Evolutionary conservation across 1,139 yeast species (phyloP), one percentile per base, ranked within the genome.

Genomic region (Scheffersomyces titani): DNA sequence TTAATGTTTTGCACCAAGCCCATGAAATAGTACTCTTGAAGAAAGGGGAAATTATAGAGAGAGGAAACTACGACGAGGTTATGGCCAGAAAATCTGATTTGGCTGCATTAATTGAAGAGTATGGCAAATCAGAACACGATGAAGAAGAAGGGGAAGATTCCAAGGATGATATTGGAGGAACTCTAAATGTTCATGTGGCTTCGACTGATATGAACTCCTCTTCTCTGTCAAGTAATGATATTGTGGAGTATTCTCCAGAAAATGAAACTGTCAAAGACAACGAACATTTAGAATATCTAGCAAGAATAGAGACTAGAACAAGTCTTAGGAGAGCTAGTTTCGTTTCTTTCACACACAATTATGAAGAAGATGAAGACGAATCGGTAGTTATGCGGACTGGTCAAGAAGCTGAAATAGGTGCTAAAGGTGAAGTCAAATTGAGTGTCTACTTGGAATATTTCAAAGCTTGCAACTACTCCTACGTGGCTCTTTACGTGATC

Each of bases 351-450:
- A 63, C 63, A 18, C 72, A 70, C 55, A 63, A 60, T 21, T 65
- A 67, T 51, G 65, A 56, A 18, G 59, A 57, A 6, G 69, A 67
- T 5, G 65, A 61, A 16, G 64, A 60, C 9, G 62, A 59, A 16
- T 62, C 53, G 24, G 58, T 53, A n/a, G 59, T 54, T 9, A 66
- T 62, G 46, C 69, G 65, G 49, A 69, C 76, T 1, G 73, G 71
- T 6, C 70, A 73, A 47, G 62, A 65, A 20, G 71, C 68, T 46
- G 82, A 77, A 63, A 65, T 62, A 24, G 65, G 69, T 19, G 65
- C 66, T 18, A 70, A 70, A 54, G 81, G 81, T 7, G 62, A 67
- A 9, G 77, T 77, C 16, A 74, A 75, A 51, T 67, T 75, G 66
- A 57, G 60, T 9, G 71, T 74, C 19, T 76, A 74, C 53, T 58